Base-by-base conservation (phyloP, 805 yeast genomes). In the Hanseniaspora valbyensis region DNA sequence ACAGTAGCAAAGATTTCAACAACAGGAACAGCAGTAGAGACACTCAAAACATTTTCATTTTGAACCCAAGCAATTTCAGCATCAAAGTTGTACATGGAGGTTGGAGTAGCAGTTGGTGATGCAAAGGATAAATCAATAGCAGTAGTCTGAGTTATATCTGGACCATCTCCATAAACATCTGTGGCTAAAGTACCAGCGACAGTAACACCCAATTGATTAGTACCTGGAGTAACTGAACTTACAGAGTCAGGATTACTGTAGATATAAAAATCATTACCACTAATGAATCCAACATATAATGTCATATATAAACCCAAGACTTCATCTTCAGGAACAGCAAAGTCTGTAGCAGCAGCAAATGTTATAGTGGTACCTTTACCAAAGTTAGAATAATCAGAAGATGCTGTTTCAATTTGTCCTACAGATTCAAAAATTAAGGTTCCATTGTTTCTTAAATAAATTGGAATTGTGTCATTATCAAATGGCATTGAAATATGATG, bases 401-500 rank as follows among this genome's bases (percentile, higher is more conserved):
- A 32, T 18, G 51, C 39, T 3, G 37, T 26, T 13, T 33, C 16
- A 28, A 46, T 32, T 22, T 13, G n/a, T 19, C 10, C 29, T 6
- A n/a, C 29, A 13, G 51, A 28, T 33, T 40, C 32, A 38, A 48
- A 48, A 4, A 48, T 18, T 41, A 40, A 25, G 32, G 34, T 32
- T 18, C 25, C 19, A 26, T 48, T 42, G 28, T 48, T 48, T 33
- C 40, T 48, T 24, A 48, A 32, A 18, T 40, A 48, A 25, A 48
- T 40, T 5, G 28, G n/a, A 18, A 48, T 40, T 14, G 30, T 40
- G 40, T 40, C 26, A 30, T 48, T 26, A 22, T 22, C 33, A 40
- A 48, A 48, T 22, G 51, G 51, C 18, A 32, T 25, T 8, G 51
- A 40, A 14, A 48, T 33, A 21, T 48, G 51, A 24, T 48, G 44